A percentile compares a stretch with the other conserved stretches of the same genome.
phyloP scores from a whole-genome alignment of 352 stramenopile genomes.

The Globisporangium spinosum region DNA sequence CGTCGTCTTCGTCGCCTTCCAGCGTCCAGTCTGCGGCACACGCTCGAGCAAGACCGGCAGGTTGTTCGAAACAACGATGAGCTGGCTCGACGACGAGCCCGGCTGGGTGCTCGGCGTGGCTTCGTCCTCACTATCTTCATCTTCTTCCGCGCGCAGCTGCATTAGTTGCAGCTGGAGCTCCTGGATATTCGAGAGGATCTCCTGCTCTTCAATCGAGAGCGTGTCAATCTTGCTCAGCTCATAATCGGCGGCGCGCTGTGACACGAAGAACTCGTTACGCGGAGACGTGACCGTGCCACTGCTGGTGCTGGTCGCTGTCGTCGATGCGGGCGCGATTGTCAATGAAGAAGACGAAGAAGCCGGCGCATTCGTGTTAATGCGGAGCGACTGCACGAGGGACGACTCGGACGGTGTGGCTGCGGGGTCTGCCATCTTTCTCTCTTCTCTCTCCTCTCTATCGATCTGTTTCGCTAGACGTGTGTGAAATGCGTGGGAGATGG shows the following conservation, averaged over 20 bases:
- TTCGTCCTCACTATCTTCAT: conserved; percentile 60
- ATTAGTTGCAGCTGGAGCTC: conserved; percentile 86
- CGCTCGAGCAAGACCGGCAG: conserved; percentile 74
- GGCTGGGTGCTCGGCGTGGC: conserved; percentile 19
- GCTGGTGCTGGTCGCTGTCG: conserved; percentile 7
- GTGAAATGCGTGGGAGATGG: not conserved
- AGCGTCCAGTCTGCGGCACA: conserved; percentile 70
- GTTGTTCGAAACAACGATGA: conserved; percentile 88
- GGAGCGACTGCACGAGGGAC: not conserved
- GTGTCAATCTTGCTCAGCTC: conserved; percentile 64
- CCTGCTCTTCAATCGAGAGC: conserved; percentile 80
- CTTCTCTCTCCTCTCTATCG: not conserved
- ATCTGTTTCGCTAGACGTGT: not conserved
- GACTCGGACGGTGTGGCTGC: not conserved
- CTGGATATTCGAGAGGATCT: conserved; percentile 89
- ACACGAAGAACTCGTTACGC: conserved; percentile 76
- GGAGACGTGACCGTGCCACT: conserved; percentile 35
- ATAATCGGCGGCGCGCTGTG: conserved; percentile 64
- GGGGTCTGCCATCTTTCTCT: not conserved
- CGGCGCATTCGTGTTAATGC: conserved; percentile 15
- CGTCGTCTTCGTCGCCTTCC: conserved; percentile 83
- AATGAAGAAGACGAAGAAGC: not conserved
- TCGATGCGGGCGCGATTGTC: not conserved
- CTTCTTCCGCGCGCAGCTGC: conserved; percentile 63
- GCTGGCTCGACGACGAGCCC: conserved; percentile 33